Evolutionary conservation across 2,329 filamentous ascomycete genomes (phyloP).

Genomic region (Aureobasidium melanogenum): DNA sequence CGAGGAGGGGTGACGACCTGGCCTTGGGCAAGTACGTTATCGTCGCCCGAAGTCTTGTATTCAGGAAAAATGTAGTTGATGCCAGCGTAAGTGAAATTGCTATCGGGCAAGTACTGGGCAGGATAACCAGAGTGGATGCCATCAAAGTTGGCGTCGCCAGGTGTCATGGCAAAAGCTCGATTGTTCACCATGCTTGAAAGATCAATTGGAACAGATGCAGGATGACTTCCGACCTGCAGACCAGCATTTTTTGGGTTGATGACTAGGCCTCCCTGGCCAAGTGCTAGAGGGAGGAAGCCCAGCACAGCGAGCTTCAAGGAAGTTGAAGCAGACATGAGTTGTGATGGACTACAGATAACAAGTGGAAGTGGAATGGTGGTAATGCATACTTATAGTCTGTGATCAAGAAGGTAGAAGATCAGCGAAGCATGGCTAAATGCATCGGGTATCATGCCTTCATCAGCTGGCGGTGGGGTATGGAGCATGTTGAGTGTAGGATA

Average conservation of each 20-base stretch:
- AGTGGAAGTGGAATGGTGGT: background rate
- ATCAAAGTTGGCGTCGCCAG: slow-evolving; percentile 30
- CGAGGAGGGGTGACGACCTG: slow-evolving; percentile 26
- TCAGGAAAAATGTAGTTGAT: slow-evolving; percentile 30
- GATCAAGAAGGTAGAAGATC: background rate
- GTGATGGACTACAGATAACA: no score
- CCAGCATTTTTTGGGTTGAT: slow-evolving; percentile 23
- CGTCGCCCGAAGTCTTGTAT: slow-evolving; percentile 28
- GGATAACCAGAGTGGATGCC: slow-evolving; percentile 30
- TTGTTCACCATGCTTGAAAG: slow-evolving; percentile 26
- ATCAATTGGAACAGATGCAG: slow-evolving; percentile 19
- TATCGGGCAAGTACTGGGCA: slow-evolving; percentile 27
- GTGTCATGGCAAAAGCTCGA: slow-evolving; percentile 27
- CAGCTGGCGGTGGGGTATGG: background rate
- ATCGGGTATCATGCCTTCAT: background rate
- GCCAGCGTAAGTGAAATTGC: slow-evolving; percentile 29
- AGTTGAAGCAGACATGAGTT: background rate
- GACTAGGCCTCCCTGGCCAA: slow-evolving; percentile 20
- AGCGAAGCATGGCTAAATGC: slow-evolving; percentile 3
- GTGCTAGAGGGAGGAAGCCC: slow-evolving; percentile 13
- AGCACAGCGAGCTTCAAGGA: slow-evolving; percentile 3
- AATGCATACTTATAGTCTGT: background rate
- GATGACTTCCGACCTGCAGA: slow-evolving; percentile 13
- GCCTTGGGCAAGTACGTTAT: slow-evolving; percentile 31
- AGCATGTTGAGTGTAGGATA: background rate